Base-by-base conservation (phyloP, 2,329 filamentous ascomycete species). In the Nemania abortiva region DNA sequence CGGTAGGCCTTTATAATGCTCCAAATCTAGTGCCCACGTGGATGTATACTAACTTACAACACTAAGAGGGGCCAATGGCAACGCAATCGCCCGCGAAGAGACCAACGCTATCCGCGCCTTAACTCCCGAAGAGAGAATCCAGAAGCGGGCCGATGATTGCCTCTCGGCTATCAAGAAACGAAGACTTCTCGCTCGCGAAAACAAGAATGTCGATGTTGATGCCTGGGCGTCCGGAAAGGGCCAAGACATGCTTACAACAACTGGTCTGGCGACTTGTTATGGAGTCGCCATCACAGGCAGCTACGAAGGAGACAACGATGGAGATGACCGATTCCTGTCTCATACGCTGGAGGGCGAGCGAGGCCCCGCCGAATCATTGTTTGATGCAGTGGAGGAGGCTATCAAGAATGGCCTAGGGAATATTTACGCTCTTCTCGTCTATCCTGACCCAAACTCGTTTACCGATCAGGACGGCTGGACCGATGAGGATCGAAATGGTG, bases 211-310 rank as follows among this genome's bases (percentile, higher is more conserved):
- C 18, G 22, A 1, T n/a, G n/a, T 49, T 10, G 49, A 13, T 27
- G 63, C 39, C 10, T 66, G 49, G 37, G 9, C 45, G 7, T 22
- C 13, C 6, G 63, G 63, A 37, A 55, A 45, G 15, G 56, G 11
- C 27, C 24, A 47, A 9, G 63, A 66, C 18, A 49, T 27, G 5
- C 37, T 67, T 2, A 54, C 29, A n/a, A 67, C 65, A 6, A 39
- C 15, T 2, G 58, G 65, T 10, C 15, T 67, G 15, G 65, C 65
- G 6, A 56, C 65, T 7, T 67, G 65, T n/a, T 62, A 63, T 29
- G 58, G 65, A 7, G 64, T 66, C 39, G 64, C 55, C 6, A 49
- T 66, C 57, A 66, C 64, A 3, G 64, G 64, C 9, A 49, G 27
- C 22, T 65, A 58, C 55, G 47, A 54, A 31, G 55, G 63, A 2